Percentiles rank a stretch among this genome's conserved stretches.
Evolutionary conservation across 2,329 filamentous ascomycete species (phyloP).

Genomic region (Xylaria sp.): DNA sequence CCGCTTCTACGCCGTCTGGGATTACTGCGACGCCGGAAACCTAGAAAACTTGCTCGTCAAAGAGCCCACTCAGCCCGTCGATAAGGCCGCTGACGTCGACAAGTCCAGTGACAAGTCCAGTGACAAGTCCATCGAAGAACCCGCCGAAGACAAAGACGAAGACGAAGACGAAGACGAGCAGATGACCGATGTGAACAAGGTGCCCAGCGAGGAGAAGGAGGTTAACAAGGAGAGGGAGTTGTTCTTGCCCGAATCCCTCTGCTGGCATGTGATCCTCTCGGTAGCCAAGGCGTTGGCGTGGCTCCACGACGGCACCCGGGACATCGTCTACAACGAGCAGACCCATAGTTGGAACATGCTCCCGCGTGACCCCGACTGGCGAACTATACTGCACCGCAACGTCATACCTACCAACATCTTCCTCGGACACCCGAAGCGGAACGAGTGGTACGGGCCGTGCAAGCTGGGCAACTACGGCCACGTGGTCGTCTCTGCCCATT

Average conservation of each 20-base stretch:
- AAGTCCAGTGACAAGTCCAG: no score
- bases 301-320: constrained; percentile 52
- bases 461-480: constrained; percentile 54
- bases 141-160: constrained; percentile 9
- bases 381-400: constrained; percentile 53
- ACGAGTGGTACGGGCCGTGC: constrained; percentile 55
- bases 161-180: constrained; percentile 24
- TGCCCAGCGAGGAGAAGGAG: no score
- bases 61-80: background rate
- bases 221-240: background rate
- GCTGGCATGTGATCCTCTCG: constrained; percentile 57
- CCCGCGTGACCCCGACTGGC: constrained; percentile 47
- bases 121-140: no score
- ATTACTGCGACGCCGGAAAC: constrained; percentile 56
- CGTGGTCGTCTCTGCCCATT: constrained; percentile 46
- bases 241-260: constrained; percentile 55
- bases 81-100: constrained; percentile 10
- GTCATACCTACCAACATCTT: constrained; percentile 53
- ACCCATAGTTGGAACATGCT: constrained; percentile 9
- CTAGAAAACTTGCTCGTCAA: constrained; percentile 46
- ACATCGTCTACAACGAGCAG: constrained; percentile 20
- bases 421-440: constrained; percentile 50
- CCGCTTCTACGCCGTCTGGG: constrained; percentile 44
- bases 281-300: constrained; percentile 53
- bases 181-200: constrained; percentile 20